Evolutionary conservation across 2,329 filamentous ascomycete species (phyloP).

Genomic region (Pseudopithomyces maydicus): DNA sequence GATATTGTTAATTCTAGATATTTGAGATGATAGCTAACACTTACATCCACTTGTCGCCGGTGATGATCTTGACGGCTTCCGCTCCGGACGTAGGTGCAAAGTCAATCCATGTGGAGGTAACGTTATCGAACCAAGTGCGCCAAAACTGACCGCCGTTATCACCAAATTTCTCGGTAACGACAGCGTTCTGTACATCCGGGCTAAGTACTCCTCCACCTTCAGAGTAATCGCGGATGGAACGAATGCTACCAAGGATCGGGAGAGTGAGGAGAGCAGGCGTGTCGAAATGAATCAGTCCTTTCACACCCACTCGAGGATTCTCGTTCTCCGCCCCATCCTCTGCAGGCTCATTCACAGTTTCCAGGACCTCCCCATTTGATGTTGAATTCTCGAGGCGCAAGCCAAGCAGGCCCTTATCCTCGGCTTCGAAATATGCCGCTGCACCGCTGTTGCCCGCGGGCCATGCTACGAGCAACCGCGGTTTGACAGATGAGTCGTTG

Average conservation of each 20-base stretch:
- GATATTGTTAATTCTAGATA: neutral
- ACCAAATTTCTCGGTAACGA: conserved; percentile 48
- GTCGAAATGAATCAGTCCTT: conserved; percentile 62
- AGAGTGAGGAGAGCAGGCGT: conserved; percentile 60
- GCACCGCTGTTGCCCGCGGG: conserved; percentile 69
- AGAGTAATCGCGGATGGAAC: conserved; percentile 66
- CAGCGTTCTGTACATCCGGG: conserved; percentile 60
- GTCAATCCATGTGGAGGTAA: conserved; percentile 60
- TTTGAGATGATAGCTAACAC: neutral
- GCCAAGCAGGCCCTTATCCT: conserved; percentile 58
- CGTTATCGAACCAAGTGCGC: conserved; percentile 66
- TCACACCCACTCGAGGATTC: conserved; percentile 58
- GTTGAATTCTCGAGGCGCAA: conserved; percentile 60
- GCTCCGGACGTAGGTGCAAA: conserved; percentile 44
- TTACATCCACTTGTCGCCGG: conserved; percentile 39
- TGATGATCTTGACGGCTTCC: conserved; percentile 44
- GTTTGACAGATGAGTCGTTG: conserved; percentile 60
- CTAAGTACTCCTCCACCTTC: conserved; percentile 62
- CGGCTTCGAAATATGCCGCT: conserved; percentile 61
- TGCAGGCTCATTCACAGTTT: conserved; percentile 49
- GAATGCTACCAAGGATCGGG: conserved; percentile 65
- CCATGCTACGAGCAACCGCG: conserved; percentile 66
- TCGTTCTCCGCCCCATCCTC: conserved; percentile 15
- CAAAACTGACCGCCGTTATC: conserved; percentile 55
- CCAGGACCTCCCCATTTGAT: conserved; percentile 49